A percentile compares a stretch with the other conserved stretches of the same genome.
Conservation (phyloP, 2,329 filamentous ascomycete genomes). For the Bipolaris oryzae region DNA sequence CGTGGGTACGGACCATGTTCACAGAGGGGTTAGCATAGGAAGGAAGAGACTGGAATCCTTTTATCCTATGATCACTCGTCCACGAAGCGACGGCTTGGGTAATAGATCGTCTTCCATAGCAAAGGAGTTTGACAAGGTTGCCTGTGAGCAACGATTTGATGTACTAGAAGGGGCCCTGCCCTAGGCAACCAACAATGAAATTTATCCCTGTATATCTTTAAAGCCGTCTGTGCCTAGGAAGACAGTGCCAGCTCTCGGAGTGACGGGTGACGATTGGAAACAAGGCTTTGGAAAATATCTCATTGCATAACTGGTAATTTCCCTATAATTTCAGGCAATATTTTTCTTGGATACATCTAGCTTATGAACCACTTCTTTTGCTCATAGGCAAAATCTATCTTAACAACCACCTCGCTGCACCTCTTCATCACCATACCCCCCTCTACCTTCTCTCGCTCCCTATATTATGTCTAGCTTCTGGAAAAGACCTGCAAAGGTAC, state of each 20-base stretch:
- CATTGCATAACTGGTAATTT: background rate
- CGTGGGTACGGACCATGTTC: conserved; percentile 27
- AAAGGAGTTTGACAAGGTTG: conserved; percentile 19
- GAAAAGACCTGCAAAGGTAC: too few species aligned
- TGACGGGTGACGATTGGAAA: background rate
- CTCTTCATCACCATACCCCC: too few species aligned
- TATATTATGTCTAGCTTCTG: too few species aligned
- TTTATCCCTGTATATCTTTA: background rate
- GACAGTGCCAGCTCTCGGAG: too few species aligned
- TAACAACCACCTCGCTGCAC: too few species aligned
- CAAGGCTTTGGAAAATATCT: too few species aligned
- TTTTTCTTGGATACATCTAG: background rate
- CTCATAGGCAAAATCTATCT: too few species aligned
- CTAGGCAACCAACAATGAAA: conserved; percentile 10
- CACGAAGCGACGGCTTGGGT: conserved; percentile 25
- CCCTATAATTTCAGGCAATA: background rate
- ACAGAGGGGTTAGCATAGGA: conserved; percentile 26
- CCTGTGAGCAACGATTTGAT: conserved; percentile 15
- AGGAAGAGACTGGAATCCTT: conserved; percentile 33
- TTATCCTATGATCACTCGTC: conserved; percentile 31
- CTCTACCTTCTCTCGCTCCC: too few species aligned
- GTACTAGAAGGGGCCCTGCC: conserved; percentile 9
- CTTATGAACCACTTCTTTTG: too few species aligned
- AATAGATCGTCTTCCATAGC: conserved; percentile 21
- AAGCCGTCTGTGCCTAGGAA: background rate